Evolutionary conservation across 257 asterid genomes (phyloP).

Genomic region (Salvia rosmarinus): DNA sequence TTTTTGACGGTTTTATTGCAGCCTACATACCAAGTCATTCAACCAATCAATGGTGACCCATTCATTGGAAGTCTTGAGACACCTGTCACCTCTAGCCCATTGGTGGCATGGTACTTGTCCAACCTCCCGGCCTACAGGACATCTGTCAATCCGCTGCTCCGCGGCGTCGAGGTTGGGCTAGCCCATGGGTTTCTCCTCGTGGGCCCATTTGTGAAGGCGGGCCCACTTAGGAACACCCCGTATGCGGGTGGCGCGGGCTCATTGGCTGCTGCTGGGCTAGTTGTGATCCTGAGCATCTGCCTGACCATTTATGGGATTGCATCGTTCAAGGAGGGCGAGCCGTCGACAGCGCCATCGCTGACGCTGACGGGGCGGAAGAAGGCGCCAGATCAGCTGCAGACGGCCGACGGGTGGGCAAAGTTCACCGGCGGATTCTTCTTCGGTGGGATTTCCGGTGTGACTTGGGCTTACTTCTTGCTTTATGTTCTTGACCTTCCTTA

Average conservation of each 20-base stretch:
- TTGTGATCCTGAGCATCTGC: conserved; percentile 70
- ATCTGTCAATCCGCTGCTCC: conserved; percentile 76
- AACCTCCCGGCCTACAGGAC: conserved; percentile 91
- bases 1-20: conserved; percentile 36
- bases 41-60: conserved; percentile 94
- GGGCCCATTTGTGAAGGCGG: conserved; percentile 81
- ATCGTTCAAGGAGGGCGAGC: conserved; percentile 80
- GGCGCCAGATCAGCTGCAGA: conserved; percentile 81
- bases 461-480: conserved; percentile 90
- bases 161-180: conserved; percentile 81
- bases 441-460: conserved; percentile 94
- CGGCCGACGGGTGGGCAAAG: conserved; percentile 93
- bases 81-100: conserved; percentile 92
- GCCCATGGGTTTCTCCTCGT: conserved; percentile 91
- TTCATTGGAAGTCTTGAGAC: conserved; percentile 97
- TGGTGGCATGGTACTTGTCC: conserved; percentile 94
- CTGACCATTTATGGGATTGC: conserved; percentile 77
- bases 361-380: conserved; percentile 88
- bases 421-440: conserved; percentile 97
- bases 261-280: conserved; percentile 83
- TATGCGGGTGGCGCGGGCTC: conserved; percentile 74
- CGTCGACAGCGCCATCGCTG: conserved; percentile 72
- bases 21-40: conserved; percentile 95
- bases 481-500: conserved; percentile 90
- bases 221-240: conserved; percentile 76